A percentile compares a stretch with the other conserved stretches of the same genome.
Evolutionary conservation across 2,329 filamentous ascomycete species (phyloP).

Genomic region (Delphinella strobiligena): DNA sequence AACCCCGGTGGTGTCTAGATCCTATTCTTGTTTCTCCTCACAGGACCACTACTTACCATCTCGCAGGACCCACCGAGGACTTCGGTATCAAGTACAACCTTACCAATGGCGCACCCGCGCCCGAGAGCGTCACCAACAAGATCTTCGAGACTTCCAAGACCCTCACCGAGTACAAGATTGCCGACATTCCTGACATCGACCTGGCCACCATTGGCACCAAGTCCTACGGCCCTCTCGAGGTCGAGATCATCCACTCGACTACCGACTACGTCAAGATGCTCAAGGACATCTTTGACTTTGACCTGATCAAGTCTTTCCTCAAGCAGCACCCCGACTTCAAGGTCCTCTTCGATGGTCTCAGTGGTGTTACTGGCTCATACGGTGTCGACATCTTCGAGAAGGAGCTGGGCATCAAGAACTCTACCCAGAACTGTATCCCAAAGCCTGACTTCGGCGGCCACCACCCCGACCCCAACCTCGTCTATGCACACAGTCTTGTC

Average conservation of each 20-base stretch:
- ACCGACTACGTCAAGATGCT: constrained; percentile 89
- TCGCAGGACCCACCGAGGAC: constrained; percentile 72
- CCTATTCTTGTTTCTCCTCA: background rate
- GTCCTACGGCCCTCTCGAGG: constrained; percentile 76
- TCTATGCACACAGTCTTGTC: constrained; percentile 89
- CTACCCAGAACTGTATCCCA: constrained; percentile 84
- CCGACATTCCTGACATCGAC: constrained; percentile 77
- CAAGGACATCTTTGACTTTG: constrained; percentile 98
- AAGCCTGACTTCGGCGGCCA: constrained; percentile 93
- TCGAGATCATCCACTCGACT: constrained; percentile 90
- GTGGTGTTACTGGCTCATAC: constrained; percentile 91
- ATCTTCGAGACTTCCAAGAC: constrained; percentile 88
- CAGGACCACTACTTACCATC: background rate
- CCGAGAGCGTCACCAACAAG: constrained; percentile 95
- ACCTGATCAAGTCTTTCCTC: constrained; percentile 91
- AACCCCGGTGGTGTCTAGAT: constrained; percentile 66
- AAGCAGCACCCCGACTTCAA: constrained; percentile 81
- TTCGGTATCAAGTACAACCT: constrained; percentile 99
- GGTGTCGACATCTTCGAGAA: constrained; percentile 89
- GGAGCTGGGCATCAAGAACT: constrained; percentile 73
- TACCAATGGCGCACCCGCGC: constrained; percentile 86
- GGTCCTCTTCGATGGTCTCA: constrained; percentile 87
- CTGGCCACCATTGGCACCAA: constrained; percentile 70
- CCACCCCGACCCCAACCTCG: constrained; percentile 95
- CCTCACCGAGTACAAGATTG: constrained; percentile 83